These are phyloP conservation scores for Aureobasidium pullulans DNA, from an alignment of 2,329 filamentous ascomycete species.

Conservation along the genomic window DNA sequence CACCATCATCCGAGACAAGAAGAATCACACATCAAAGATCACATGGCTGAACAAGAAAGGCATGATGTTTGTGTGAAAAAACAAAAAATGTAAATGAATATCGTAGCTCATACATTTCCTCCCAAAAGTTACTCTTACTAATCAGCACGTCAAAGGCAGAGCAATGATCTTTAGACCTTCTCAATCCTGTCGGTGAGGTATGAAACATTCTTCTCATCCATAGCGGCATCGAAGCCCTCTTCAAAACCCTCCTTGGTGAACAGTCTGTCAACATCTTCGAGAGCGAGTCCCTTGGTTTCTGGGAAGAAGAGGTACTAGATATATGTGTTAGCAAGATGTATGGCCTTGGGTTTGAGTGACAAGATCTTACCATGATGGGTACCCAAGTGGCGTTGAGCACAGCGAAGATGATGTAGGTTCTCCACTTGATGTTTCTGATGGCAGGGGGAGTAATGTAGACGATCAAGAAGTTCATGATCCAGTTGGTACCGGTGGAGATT, in stretches of 20 bases:
- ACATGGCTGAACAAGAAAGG: no score
- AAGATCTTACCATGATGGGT: constrained; percentile 16
- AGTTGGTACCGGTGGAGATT: constrained; percentile 27
- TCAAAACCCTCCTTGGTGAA: constrained; percentile 11
- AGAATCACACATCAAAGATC: no score
- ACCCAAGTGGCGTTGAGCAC: constrained; percentile 26
- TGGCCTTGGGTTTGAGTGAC: background rate
- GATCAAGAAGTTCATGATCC: constrained; percentile 20
- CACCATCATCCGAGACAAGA: no score
- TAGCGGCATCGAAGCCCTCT: background rate
- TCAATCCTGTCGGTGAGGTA: background rate
- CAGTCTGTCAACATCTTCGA: constrained; percentile 16
- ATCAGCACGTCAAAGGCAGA: background rate
- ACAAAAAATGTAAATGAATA: background rate
- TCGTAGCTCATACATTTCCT: background rate
- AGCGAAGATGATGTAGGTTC: constrained; percentile 51
- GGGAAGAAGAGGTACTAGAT: background rate
- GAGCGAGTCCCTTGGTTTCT: background rate
- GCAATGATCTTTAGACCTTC: background rate
- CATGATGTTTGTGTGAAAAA: background rate
- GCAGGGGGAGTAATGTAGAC: constrained; percentile 54
- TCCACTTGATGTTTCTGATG: constrained; percentile 48
- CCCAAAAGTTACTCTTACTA: background rate
- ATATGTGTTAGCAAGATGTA: background rate
- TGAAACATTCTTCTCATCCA: background rate